phyloP scores from a whole-genome alignment of 2,329 filamentous ascomycete genomes.

The Penicillium sp. region DNA sequence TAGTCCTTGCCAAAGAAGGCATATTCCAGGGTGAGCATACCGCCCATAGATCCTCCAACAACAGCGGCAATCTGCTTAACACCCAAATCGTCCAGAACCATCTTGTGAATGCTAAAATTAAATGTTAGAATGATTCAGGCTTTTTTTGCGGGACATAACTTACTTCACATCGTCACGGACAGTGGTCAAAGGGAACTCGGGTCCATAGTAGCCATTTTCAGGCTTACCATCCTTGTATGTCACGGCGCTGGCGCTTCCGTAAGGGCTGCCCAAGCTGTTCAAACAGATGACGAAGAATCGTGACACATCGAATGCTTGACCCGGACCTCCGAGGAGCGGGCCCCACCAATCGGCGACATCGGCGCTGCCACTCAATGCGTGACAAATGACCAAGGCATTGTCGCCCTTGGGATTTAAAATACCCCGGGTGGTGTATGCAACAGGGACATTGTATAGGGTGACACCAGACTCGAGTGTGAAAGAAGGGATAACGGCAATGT shows the following conservation, averaged over 20 bases:
- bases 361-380: conserved; percentile 56
- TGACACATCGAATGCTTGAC: conserved; percentile 55
- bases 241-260: conserved; percentile 56
- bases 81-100: conserved; percentile 57
- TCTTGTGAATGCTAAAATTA: conserved; percentile 51
- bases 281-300: conserved; percentile 57
- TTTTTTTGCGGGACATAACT: conserved; percentile 33
- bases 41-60: conserved; percentile 60
- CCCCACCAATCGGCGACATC: conserved; percentile 61
- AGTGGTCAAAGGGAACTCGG: conserved; percentile 93
- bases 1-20: conserved; percentile 71
- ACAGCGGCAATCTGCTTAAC: conserved; percentile 56
- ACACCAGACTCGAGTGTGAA: conserved; percentile 94
- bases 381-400: conserved; percentile 65
- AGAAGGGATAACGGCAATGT: conserved; percentile 79
- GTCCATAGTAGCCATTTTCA: conserved; percentile 77
- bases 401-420: conserved; percentile 56
- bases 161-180: conserved; percentile 94
- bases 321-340: conserved; percentile 53
- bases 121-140: background rate
- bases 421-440: conserved; percentile 66
- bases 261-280: conserved; percentile 58
- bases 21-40: conserved; percentile 60
- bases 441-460: conserved; percentile 71
- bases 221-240: conserved; percentile 83